A percentile compares a stretch with the other conserved stretches of the same genome.
These are phyloP conservation scores for Alternaria triticina DNA, from an alignment of 2,329 filamentous ascomycete species.

Conservation along the genomic window DNA sequence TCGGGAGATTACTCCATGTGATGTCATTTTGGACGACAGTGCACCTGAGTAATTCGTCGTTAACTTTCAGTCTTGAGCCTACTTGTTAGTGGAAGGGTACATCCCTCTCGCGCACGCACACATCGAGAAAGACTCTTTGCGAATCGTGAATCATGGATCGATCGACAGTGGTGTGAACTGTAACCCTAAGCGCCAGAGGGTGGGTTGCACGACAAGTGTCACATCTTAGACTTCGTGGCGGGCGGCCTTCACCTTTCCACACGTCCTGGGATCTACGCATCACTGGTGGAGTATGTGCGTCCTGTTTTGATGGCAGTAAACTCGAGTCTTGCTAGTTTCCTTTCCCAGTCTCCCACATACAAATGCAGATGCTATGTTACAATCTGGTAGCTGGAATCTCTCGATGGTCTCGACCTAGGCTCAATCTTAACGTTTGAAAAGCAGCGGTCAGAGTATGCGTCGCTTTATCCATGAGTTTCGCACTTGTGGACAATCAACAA, in stretches of 20 bases:
- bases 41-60: background rate
- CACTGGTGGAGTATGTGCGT: background rate
- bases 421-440: background rate
- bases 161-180: background rate
- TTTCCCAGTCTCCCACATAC: background rate
- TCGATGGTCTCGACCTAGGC: background rate
- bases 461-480: background rate
- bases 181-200: background rate
- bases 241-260: background rate
- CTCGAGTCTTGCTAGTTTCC: background rate
- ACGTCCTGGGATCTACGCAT: background rate
- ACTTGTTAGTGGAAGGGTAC: background rate
- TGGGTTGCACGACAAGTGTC: background rate
- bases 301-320: background rate
- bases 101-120: background rate
- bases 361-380: background rate
- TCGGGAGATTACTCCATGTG: background rate
- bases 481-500: background rate
- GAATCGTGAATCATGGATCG: background rate
- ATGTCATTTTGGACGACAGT: constrained; percentile 4
- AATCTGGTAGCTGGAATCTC: background rate
- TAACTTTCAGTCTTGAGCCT: background rate
- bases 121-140: background rate
- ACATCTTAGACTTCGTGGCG: background rate
- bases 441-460: background rate